A percentile compares a stretch with the other conserved stretches of the same genome.
These are phyloP conservation scores for Harringtonia aguacate DNA, from an alignment of 2,329 filamentous ascomycete genomes.

Conservation along the genomic window DNA sequence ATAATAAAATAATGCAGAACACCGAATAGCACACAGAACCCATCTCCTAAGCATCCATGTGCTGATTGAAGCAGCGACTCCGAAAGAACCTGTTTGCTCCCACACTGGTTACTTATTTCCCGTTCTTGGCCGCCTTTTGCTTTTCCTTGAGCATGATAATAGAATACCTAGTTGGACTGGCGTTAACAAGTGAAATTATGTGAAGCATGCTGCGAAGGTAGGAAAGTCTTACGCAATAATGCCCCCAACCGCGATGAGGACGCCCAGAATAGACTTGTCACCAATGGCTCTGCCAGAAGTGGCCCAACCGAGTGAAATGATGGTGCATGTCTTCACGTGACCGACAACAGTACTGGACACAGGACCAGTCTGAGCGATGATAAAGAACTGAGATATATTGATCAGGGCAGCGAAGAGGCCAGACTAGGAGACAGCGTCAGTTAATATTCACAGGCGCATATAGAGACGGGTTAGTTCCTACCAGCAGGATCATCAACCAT, in stretches of 20 bases:
- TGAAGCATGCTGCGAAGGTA: too few species aligned
- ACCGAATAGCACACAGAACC: too few species aligned
- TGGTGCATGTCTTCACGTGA: constrained; percentile 54
- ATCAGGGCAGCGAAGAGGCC: constrained; percentile 53
- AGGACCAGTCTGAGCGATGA: constrained; percentile 49
- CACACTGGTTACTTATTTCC: not conserved
- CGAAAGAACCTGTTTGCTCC: not conserved
- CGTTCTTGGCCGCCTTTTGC: constrained; percentile 9
- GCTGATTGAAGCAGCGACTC: too few species aligned
- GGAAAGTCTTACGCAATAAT: constrained; percentile 40
- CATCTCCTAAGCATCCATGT: too few species aligned
- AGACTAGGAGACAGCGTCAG: constrained; percentile 32
- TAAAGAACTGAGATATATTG: constrained; percentile 55
- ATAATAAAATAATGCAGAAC: too few species aligned
- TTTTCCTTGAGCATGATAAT: constrained; percentile 19
- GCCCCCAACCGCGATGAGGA: constrained; percentile 44
- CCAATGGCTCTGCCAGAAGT: constrained; percentile 42
- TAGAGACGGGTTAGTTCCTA: constrained; percentile 28
- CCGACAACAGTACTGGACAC: constrained; percentile 57
- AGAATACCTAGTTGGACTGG: too few species aligned
- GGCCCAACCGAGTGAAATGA: constrained; percentile 53
- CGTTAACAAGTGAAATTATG: too few species aligned
- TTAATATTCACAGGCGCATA: not conserved
- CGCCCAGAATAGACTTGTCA: constrained; percentile 43
- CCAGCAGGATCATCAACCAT: constrained; percentile 50